Conservation (phyloP, 495 filamentous ascomycete species). For the Xylaria castorea region DNA sequence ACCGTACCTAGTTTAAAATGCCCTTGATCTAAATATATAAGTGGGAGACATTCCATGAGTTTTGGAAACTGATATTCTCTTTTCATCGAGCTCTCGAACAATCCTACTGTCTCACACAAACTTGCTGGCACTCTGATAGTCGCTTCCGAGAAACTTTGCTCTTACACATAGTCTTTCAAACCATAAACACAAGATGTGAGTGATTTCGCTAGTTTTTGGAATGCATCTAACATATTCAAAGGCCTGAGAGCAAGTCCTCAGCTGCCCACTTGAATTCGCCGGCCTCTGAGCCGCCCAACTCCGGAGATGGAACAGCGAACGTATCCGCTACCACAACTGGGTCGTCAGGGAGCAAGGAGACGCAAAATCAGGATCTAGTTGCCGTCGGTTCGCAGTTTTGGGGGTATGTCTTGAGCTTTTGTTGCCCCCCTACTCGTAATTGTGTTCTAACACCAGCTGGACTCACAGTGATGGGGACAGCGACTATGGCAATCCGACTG, state of each 20-base stretch:
- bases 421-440: not conserved
- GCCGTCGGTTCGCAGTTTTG: constrained; percentile 6
- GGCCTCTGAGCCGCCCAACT: too few species aligned
- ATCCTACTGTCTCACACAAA: not conserved
- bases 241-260: not conserved
- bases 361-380: not conserved
- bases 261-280: not conserved
- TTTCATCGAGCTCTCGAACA: not conserved
- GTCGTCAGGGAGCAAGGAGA: not conserved
- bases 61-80: not conserved
- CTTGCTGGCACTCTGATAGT: not conserved
- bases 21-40: not conserved
- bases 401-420: not conserved
- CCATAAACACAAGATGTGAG: not conserved
- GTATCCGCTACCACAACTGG: not conserved
- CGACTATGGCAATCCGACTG: not conserved
- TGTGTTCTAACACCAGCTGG: not conserved
- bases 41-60: not conserved
- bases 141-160: too few species aligned
- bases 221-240: not conserved
- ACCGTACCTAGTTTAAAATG: not conserved
- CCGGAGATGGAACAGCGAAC: not conserved
- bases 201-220: not conserved
- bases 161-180: not conserved
- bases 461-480: not conserved